phyloP scores from a whole-genome alignment of 164 flowering plant species.

The Akebia trifoliata region DNA sequence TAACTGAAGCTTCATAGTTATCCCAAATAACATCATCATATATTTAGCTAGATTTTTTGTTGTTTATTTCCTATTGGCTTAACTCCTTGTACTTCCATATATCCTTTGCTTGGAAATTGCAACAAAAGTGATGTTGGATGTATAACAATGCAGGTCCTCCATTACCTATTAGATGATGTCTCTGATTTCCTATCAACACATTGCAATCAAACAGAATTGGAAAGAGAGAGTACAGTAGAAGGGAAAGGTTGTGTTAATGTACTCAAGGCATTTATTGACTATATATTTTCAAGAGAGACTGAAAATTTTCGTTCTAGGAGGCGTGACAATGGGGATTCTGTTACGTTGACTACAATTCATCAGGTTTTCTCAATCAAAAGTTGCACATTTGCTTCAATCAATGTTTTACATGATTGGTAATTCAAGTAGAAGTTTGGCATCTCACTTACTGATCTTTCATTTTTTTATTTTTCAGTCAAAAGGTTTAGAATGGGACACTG shows the following conservation, averaged over 20 bases:
- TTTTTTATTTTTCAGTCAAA: constrained; percentile 61
- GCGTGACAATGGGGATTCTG: constrained; percentile 70
- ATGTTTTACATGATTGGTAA: no score
- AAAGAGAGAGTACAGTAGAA: constrained; percentile 15
- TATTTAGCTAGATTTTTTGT: neutral
- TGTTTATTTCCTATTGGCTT: neutral
- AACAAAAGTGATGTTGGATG: neutral
- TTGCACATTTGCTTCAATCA: neutral
- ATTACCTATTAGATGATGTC: constrained; percentile 84
- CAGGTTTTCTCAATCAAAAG: constrained; percentile 46
- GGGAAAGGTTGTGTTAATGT: constrained; percentile 48
- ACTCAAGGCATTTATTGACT: constrained; percentile 67
- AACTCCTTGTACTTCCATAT: neutral
- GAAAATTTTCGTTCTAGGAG: constrained; percentile 76
- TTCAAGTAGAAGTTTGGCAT: neutral
- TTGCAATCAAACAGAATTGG: constrained; percentile 17
- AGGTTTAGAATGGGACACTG: constrained; percentile 95
- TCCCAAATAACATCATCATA: neutral
- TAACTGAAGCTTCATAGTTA: neutral
- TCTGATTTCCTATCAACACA: constrained; percentile 60
- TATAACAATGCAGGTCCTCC: constrained; percentile 60
- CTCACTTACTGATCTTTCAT: neutral
- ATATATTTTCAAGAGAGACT: constrained; percentile 56
- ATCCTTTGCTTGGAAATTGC: neutral
- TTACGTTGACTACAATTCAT: constrained; percentile 91